Evolutionary conservation across 208 protist genomes (phyloP).

Genomic region (Acanthamoeba lenticulata): DNA sequence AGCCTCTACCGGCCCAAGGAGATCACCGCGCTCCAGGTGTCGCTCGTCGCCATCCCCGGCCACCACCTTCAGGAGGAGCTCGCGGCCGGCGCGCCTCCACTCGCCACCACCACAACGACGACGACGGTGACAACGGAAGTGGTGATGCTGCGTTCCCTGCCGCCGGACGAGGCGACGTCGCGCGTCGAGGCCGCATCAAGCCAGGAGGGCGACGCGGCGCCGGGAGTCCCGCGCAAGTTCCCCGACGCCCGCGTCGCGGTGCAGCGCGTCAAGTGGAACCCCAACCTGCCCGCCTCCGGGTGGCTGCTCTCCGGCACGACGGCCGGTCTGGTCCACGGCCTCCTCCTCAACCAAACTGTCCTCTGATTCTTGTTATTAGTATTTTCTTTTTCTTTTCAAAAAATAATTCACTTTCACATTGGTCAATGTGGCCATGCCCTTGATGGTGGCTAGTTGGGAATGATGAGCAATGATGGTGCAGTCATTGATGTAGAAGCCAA

Average conservation of each 20-base stretch:
- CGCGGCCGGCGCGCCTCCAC: neutral
- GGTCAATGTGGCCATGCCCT: too few species aligned
- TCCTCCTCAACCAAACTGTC: neutral
- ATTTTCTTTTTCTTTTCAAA: too few species aligned
- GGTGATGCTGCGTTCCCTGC: neutral
- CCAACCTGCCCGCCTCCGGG: neutral
- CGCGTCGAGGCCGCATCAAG: neutral
- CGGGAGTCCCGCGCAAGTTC: neutral
- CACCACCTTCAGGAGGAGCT: neutral
- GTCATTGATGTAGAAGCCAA: too few species aligned
- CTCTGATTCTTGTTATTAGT: neutral
- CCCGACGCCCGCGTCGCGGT: neutral
- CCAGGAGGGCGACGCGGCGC: neutral
- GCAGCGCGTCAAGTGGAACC: neutral
- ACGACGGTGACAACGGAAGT: neutral
- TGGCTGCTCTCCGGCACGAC: slow-evolving; percentile 55
- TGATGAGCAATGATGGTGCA: too few species aligned
- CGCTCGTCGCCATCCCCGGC: neutral
- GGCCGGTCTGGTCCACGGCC: neutral
- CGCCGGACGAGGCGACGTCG: neutral
- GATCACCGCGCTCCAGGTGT: neutral
- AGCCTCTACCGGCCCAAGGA: slow-evolving; percentile 57
- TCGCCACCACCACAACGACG: neutral
- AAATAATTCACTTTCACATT: too few species aligned
- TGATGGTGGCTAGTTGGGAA: too few species aligned